Evolutionary conservation across 768 basidiomycete species (phyloP), one percentile per base, ranked within the genome.

Genomic region (Tylopilus cervinicoccineus): DNA sequence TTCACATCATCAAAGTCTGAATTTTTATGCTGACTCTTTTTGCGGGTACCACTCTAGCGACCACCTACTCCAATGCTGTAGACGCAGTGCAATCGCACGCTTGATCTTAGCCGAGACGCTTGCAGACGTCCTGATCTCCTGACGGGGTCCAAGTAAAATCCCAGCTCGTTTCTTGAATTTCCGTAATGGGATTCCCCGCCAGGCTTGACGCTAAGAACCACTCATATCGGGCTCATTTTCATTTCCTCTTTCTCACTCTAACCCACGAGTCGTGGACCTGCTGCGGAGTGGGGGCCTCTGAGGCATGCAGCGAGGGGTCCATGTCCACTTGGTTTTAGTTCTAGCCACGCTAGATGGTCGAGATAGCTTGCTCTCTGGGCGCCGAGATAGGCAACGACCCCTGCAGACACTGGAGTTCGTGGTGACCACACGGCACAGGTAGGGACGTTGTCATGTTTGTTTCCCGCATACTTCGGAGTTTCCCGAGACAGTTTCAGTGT

Each of bases 321-420:
- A 38, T 24, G 20, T 36, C 29, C 39, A 28, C 37, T n/a, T 20
- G 49, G 52, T 44, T 45, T 51, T 42, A 39, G 51, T 27, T 14
- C 49, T 29, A 47, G 23, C 23, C n/a, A 51, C 41, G 33, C 55
- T 50, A 57, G 43, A 44, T 38, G 26, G n/a, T n/a, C n/a, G n/a
- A n/a, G n/a, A n/a, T n/a, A n/a, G n/a, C n/a, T n/a, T n/a, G n/a
- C n/a, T n/a, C n/a, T n/a, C n/a, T n/a, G n/a, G n/a, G n/a, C n/a
- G n/a, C n/a, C n/a, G n/a, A n/a, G n/a, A n/a, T 38, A 12, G 26
- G 36, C 38, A 34, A 34, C 16, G 51, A 46, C 33, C 50, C 31
- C 32, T 26, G 36, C 37, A 13, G 45, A 52, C 57, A 56, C 54
- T 60, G 23, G 36, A 32, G 17, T 46, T 37, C 31, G 6, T 40